Percentiles rank a stretch among this genome's conserved stretches.
Evolutionary conservation across 176 grass and related monocot species (phyloP).

Genomic region (Coix lacrymajobi): DNA sequence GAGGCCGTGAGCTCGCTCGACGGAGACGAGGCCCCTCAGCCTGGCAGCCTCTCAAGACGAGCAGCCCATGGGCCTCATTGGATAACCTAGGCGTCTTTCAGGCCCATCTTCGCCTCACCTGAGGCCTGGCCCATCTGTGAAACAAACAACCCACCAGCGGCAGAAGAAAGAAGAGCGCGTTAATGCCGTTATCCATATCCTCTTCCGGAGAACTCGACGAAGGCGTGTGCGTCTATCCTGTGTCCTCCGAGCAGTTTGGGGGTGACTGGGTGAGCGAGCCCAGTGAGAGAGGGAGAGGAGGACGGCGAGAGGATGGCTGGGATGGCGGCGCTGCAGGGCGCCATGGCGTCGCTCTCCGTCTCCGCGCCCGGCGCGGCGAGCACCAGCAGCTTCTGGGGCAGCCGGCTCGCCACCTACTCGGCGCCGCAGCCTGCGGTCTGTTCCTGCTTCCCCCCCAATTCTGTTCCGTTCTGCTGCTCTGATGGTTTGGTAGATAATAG

Average conservation of each 20-base stretch:
- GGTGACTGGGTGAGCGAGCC: not conserved
- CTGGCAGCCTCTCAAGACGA: not conserved
- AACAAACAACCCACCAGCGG: not conserved
- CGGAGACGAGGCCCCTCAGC: not conserved
- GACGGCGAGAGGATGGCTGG: not conserved
- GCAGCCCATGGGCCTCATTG: not conserved
- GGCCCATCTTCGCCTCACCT: not conserved
- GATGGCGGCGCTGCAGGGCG: constrained; percentile 48
- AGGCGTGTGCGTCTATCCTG: constrained; percentile 13
- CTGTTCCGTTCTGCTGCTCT: not conserved
- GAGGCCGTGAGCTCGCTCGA: not conserved
- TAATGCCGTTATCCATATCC: too few relatives aligned
- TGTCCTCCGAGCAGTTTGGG: not conserved
- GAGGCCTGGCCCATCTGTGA: not conserved
- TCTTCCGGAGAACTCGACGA: not conserved
- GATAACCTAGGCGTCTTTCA: not conserved
- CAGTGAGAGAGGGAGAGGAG: not conserved
- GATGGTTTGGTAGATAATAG: not conserved
- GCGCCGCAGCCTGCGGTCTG: constrained; percentile 24
- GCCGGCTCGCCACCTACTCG: constrained; percentile 29
- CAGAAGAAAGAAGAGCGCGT: not conserved
- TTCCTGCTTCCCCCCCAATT: not conserved
- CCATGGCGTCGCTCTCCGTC: constrained; percentile 40
- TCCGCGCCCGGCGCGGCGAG: constrained; percentile 9
- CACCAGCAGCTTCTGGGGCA: constrained; percentile 41